phyloP scores from a whole-genome alignment of 768 basidiomycete species.

The Russula ochroleuca region DNA sequence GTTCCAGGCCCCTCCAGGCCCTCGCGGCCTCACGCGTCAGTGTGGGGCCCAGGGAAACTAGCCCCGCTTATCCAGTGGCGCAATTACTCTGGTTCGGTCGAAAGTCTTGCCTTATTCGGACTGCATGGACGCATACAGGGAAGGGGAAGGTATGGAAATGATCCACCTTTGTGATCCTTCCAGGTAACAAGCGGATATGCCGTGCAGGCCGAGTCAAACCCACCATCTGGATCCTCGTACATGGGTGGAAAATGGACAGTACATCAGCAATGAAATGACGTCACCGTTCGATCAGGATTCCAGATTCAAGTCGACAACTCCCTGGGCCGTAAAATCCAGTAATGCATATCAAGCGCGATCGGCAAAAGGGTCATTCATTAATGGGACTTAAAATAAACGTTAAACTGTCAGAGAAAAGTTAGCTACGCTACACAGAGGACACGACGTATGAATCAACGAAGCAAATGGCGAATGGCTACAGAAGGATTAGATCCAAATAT shows the following conservation, averaged over 20 bases:
- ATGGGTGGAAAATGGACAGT: background rate
- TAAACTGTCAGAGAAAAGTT: conserved; percentile 14
- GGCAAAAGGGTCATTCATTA: conserved; percentile 15
- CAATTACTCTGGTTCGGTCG: background rate
- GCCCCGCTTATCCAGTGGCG: background rate
- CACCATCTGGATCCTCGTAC: background rate
- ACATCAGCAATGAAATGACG: background rate
- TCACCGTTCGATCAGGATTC: background rate
- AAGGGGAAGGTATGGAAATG: background rate
- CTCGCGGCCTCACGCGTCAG: background rate
- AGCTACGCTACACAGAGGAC: conserved; percentile 26
- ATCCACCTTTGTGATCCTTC: no score
- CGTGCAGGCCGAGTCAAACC: background rate
- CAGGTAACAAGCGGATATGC: background rate
- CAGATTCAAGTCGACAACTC: background rate
- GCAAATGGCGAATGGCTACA: conserved; percentile 26
- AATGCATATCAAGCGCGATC: no score
- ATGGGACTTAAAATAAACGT: conserved; percentile 9
- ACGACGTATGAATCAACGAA: conserved; percentile 8
- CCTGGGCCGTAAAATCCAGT: no score
- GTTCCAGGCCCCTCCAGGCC: conserved; percentile 14
- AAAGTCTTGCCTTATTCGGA: background rate
- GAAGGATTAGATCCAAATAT: conserved; percentile 28
- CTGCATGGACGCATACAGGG: no score
- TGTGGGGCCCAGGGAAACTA: conserved; percentile 4